Conservation (phyloP, 768 basidiomycete genomes). For the Boletales sp. region DNA sequence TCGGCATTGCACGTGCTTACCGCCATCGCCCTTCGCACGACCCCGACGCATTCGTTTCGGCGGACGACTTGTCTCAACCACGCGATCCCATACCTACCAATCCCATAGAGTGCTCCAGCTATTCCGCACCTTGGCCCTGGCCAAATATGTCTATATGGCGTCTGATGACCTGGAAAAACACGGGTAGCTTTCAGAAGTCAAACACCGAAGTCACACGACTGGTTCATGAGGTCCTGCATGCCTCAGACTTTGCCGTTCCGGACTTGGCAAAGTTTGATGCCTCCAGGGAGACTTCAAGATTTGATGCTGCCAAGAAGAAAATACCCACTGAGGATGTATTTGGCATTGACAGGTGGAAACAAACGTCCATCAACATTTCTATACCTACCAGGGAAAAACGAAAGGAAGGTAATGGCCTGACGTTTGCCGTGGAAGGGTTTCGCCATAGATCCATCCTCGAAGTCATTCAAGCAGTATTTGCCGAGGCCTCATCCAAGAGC, state of each 20-base stretch:
- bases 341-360: background rate
- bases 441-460: conserved; percentile 10
- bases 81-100: too few relatives aligned
- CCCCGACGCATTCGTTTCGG: background rate
- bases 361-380: background rate
- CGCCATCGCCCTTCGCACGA: background rate
- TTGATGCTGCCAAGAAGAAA: background rate
- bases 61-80: background rate
- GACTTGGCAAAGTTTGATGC: background rate
- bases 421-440: conserved; percentile 9
- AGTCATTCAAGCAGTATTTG: conserved; percentile 8
- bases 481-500: background rate
- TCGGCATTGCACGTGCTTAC: background rate
- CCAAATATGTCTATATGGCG: background rate
- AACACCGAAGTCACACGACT: background rate
- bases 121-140: background rate
- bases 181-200: background rate
- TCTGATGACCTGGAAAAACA: background rate
- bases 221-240: background rate
- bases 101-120: background rate
- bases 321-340: background rate
- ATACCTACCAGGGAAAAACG: conserved; percentile 1
- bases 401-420: background rate
- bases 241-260: background rate
- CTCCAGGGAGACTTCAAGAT: background rate